Conservation (phyloP, 805 yeast species). For the Saturnispora saitoi region DNA sequence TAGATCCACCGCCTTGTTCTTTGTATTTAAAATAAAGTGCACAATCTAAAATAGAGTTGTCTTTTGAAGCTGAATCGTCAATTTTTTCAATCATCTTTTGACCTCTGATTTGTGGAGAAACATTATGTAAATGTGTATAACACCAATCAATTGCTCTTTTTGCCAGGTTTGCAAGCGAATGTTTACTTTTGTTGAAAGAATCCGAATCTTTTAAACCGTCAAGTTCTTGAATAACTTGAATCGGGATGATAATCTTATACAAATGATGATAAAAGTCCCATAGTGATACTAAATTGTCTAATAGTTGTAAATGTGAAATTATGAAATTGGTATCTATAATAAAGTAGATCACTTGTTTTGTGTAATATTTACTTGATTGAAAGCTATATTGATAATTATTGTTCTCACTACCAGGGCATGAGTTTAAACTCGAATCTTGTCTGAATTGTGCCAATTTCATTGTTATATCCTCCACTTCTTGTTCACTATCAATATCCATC, state of each 20-base stretch:
- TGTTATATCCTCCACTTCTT: conserved; percentile 1
- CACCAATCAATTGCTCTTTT: conserved; percentile 77
- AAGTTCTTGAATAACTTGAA: conserved; percentile 62
- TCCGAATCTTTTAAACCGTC: conserved; percentile 63
- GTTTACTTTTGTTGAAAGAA: conserved; percentile 1
- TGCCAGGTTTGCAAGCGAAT: conserved; percentile 34
- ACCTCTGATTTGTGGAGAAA: conserved; percentile 45
- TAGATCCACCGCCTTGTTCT: conserved; percentile 23
- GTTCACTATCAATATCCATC: conserved; percentile 10
- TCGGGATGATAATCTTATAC: conserved; percentile 53
- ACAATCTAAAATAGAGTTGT: conserved; percentile 82
- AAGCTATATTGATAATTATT: background rate
- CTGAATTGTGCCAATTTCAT: background rate
- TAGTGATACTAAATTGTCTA: conserved; percentile 40
- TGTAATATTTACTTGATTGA: background rate
- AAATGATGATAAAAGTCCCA: conserved; percentile 34
- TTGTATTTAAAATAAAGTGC: conserved; percentile 48
- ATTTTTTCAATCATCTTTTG: conserved; percentile 52
- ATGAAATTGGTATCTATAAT: conserved; percentile 82
- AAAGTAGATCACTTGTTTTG: conserved; percentile 23
- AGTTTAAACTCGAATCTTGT: background rate
- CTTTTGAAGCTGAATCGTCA: conserved; percentile 42
- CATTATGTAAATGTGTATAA: conserved; percentile 46
- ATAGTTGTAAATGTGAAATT: conserved; percentile 52
- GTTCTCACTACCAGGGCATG: background rate